Conservation (phyloP, 768 basidiomycete species). For the Lentinula sp. region DNA sequence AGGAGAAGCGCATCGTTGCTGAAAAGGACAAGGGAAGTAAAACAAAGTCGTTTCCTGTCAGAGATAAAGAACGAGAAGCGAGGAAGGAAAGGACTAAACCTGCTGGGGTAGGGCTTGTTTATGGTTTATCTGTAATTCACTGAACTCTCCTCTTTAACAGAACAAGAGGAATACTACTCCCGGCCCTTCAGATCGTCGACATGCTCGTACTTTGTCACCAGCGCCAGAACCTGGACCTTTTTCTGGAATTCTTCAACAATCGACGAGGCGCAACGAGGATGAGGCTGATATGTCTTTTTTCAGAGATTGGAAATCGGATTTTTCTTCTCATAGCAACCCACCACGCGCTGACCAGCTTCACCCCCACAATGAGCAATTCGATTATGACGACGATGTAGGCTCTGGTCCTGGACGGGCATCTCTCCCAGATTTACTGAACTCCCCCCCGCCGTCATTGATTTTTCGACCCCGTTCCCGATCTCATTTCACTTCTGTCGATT, state of each 20-base stretch:
- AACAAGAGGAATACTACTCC: not conserved
- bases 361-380: not conserved
- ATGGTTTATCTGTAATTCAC: not conserved
- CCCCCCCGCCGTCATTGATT: not conserved
- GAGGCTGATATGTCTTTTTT: not conserved
- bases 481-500: not conserved
- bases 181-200: not conserved
- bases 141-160: not conserved
- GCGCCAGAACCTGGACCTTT: not conserved
- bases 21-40: not conserved
- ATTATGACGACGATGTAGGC: not conserved
- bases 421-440: not conserved
- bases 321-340: not conserved
- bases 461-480: not conserved
- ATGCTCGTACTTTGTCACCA: not conserved
- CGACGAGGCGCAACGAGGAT: not conserved
- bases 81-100: not conserved
- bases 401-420: not conserved
- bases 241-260: not conserved
- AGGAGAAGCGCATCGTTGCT: not conserved
- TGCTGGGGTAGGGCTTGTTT: not conserved
- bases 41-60: not conserved
- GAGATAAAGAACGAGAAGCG: not conserved
- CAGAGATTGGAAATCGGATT: not conserved
- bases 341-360: not conserved